A percentile compares a stretch with the other conserved stretches of the same genome.
Conservation (phyloP, 495 filamentous ascomycete genomes). For the Lindgomyces ingoldianus region DNA sequence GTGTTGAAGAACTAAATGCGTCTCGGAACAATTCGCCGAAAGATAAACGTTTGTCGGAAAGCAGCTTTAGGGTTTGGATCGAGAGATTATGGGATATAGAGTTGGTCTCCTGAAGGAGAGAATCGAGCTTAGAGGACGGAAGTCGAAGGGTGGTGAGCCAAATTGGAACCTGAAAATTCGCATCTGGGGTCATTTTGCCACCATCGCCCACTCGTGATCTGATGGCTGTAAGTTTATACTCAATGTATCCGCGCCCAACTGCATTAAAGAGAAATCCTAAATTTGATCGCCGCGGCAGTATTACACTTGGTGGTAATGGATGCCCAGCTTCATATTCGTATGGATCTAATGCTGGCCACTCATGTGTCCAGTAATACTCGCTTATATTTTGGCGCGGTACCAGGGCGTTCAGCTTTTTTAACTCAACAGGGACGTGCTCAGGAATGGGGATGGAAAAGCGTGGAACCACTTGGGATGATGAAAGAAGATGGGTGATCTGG, state of each 20-base stretch:
- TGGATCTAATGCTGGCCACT: conserved; percentile 8
- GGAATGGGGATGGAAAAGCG: conserved; percentile 15
- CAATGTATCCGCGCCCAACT: not conserved
- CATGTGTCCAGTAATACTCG: not conserved
- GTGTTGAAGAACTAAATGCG: conserved; percentile 3
- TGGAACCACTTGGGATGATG: not conserved
- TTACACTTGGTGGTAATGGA: conserved; percentile 9
- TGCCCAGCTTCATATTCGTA: not conserved
- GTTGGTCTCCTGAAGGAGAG: not conserved
- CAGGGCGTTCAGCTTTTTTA: not conserved
- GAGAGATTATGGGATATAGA: not conserved
- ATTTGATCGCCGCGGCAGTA: not conserved
- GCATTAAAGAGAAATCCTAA: not conserved
- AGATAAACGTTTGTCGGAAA: not conserved
- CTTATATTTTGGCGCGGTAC: not conserved
- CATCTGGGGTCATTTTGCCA: not conserved
- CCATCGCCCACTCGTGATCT: too few relatives aligned
- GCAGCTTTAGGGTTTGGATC: conserved; percentile 5
- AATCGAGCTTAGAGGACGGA: not conserved
- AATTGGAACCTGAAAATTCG: not conserved
- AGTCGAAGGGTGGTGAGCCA: conserved; percentile 5
- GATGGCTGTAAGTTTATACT: conserved; percentile 18
- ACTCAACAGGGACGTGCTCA: not conserved
- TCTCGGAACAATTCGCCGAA: conserved; percentile 9
- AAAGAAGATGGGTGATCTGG: conserved; percentile 2